A percentile compares a stretch with the other conserved stretches of the same genome.
phyloP scores from a whole-genome alignment of 139 green algal species.

The Diplosphaera chodatii region DNA sequence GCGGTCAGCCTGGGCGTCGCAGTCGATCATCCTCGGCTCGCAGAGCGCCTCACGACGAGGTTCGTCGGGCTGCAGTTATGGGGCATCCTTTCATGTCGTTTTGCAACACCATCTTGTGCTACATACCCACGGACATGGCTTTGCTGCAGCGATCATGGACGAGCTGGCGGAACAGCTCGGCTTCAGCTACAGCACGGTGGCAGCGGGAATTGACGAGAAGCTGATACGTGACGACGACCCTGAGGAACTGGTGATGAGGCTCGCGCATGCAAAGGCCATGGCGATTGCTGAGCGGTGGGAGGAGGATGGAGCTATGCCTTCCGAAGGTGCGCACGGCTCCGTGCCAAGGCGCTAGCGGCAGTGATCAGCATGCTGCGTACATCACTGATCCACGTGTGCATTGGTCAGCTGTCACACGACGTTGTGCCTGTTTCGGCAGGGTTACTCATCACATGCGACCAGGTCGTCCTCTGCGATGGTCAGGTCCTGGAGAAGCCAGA shows the following conservation, averaged over 20 bases:
- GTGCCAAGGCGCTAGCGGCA: too few relatives aligned
- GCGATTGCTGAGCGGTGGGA: slow-evolving; percentile 32
- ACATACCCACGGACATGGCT: too few relatives aligned
- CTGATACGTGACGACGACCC: slow-evolving; percentile 53
- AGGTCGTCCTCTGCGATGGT: slow-evolving; percentile 73
- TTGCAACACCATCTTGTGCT: too few relatives aligned
- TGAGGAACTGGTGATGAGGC: slow-evolving; percentile 48
- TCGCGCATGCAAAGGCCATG: slow-evolving; percentile 68
- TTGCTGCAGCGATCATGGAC: slow-evolving; percentile 36
- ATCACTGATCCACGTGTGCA: too few relatives aligned
- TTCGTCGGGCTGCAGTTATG: too few relatives aligned
- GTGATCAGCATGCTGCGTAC: too few relatives aligned
- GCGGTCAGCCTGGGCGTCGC: neutral
- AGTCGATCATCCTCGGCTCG: neutral
- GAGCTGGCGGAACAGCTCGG: slow-evolving; percentile 29
- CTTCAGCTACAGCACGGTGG: slow-evolving; percentile 46
- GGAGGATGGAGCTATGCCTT: neutral
- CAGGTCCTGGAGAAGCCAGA: slow-evolving; percentile 73
- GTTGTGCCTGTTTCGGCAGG: too few relatives aligned
- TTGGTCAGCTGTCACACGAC: too few relatives aligned
- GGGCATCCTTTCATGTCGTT: too few relatives aligned
- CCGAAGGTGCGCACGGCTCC: too few relatives aligned
- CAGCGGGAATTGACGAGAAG: slow-evolving; percentile 80
- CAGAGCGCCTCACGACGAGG: neutral
- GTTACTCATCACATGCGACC: slow-evolving; percentile 63